These are phyloP conservation scores for Phytophthora rubi DNA, from an alignment of 352 stramenopile genomes.

Conservation along the genomic window DNA sequence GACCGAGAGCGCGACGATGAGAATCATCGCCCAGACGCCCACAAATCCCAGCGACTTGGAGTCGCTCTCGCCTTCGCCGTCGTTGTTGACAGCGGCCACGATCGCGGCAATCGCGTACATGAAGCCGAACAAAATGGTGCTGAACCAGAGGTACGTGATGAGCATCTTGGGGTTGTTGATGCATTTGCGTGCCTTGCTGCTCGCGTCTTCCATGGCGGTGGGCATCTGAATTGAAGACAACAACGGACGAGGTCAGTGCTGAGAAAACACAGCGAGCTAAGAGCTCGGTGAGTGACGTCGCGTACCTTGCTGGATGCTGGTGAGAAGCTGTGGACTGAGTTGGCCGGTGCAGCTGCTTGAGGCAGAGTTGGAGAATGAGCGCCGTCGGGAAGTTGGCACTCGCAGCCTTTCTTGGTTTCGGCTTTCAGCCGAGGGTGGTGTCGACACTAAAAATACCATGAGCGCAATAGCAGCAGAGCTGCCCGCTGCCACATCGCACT, in stretches of 20 bases:
- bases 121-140: constrained; percentile 82
- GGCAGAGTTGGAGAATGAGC: constrained; percentile 34
- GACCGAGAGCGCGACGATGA: constrained; percentile 81
- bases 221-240: constrained; percentile 44
- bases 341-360: constrained; percentile 9
- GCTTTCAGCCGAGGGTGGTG: neutral
- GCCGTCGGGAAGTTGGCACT: neutral
- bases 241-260: constrained; percentile 8
- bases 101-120: constrained; percentile 89
- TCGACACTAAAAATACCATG: constrained; percentile 33
- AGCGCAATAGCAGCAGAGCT: neutral
- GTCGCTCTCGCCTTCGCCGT: constrained; percentile 61
- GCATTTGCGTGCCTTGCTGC: constrained; percentile 72
- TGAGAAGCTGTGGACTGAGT: constrained; percentile 2
- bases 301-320: constrained; percentile 21
- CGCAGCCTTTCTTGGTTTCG: constrained; percentile 34
- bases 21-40: constrained; percentile 84
- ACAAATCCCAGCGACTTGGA: constrained; percentile 86
- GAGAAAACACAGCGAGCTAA: neutral
- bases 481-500: neutral
- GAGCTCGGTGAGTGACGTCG: no score
- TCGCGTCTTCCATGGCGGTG: constrained; percentile 57
- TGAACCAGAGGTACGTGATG: constrained; percentile 89
- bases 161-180: constrained; percentile 83
- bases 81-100: constrained; percentile 84